Percentiles rank a stretch among this genome's conserved stretches.
These are phyloP conservation scores for Termitomyces sp. DNA, from an alignment of 768 basidiomycete species.

Conservation along the genomic window DNA sequence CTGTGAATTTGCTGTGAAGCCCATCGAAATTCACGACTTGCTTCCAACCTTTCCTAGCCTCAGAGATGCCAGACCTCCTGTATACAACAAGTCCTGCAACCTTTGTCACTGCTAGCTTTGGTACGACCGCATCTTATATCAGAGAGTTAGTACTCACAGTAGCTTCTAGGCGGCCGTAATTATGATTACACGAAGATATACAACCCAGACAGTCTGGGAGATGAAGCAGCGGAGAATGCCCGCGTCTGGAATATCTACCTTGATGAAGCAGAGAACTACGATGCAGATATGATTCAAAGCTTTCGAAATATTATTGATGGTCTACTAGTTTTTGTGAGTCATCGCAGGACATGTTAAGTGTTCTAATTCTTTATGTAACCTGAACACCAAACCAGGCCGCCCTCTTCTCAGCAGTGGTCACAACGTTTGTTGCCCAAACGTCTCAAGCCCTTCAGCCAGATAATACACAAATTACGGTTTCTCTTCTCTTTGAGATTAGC, in stretches of 20 bases:
- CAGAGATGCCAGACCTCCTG: too few relatives aligned
- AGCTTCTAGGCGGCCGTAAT: neutral
- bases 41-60: too few relatives aligned
- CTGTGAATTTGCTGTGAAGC: too few relatives aligned
- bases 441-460: conserved; percentile 16
- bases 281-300: conserved; percentile 10
- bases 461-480: neutral
- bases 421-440: conserved; percentile 17
- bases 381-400: conserved; percentile 13
- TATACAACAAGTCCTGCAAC: too few relatives aligned
- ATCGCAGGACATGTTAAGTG: too few relatives aligned
- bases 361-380: neutral
- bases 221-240: conserved; percentile 11
- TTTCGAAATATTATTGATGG: conserved; percentile 13
- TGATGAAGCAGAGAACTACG: conserved; percentile 12
- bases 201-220: conserved; percentile 4
- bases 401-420: conserved; percentile 18
- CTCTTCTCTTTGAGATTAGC: neutral
- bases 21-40: too few relatives aligned
- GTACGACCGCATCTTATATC: too few relatives aligned
- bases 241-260: conserved; percentile 15
- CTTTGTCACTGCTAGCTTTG: too few relatives aligned
- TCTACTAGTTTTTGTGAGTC: conserved; percentile 1
- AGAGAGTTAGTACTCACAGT: neutral
- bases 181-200: conserved; percentile 13